Percentiles rank a stretch among this genome's conserved stretches.
phyloP scores from a whole-genome alignment of 805 yeast species.

The Suhomyces faveliae region DNA sequence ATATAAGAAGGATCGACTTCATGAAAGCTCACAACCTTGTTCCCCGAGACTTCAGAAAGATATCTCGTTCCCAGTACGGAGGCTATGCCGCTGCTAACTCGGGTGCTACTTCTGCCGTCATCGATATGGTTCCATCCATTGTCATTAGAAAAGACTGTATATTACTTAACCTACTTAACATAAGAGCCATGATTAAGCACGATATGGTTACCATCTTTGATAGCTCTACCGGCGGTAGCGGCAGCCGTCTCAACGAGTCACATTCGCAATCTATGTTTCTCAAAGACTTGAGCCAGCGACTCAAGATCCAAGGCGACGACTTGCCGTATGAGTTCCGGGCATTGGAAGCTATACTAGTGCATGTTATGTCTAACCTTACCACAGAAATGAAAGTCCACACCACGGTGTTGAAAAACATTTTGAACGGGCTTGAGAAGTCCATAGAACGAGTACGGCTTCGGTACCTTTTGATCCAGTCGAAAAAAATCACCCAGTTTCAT shows the following conservation, averaged over 20 bases:
- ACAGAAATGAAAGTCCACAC: constrained; percentile 86
- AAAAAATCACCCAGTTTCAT: constrained; percentile 76
- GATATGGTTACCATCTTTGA: constrained; percentile 53
- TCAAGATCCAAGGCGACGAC: constrained; percentile 31
- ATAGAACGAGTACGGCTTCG: constrained; percentile 79
- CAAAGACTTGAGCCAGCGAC: constrained; percentile 39
- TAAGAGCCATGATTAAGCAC: constrained; percentile 52
- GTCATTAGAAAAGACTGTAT: constrained; percentile 48
- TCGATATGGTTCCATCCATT: constrained; percentile 58
- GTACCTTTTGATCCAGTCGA: constrained; percentile 77
- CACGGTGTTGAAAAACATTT: constrained; percentile 68
- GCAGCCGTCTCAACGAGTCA: constrained; percentile 44
- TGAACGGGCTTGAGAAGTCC: constrained; percentile 75
- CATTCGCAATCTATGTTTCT: constrained; percentile 45
- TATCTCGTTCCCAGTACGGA: constrained; percentile 32
- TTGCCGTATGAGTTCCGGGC: constrained; percentile 91
- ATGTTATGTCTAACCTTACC: constrained; percentile 72
- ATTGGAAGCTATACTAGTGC: constrained; percentile 78
- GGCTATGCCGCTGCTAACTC: not conserved
- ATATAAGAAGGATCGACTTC: constrained; percentile 42
- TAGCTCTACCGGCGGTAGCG: constrained; percentile 13
- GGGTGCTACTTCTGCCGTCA: constrained; percentile 15
- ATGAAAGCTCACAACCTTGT: constrained; percentile 46
- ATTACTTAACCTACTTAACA: constrained; percentile 47
- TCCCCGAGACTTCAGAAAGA: constrained; percentile 59